Conservation (phyloP, 176 grass and related monocot genomes). For the Bromus sterilis region DNA sequence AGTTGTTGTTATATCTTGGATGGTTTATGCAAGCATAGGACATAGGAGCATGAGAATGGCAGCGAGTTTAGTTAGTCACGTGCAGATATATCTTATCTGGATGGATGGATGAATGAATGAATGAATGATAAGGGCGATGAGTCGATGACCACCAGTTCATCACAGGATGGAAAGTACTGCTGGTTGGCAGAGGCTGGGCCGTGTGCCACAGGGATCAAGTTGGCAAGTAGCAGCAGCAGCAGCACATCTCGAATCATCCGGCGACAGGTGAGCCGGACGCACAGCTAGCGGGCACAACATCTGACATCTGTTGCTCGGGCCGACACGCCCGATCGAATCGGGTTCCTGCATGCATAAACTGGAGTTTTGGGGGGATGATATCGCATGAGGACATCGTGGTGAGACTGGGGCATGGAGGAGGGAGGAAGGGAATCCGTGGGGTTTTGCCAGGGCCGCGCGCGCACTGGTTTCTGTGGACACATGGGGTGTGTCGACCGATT, state of each 20-base stretch:
- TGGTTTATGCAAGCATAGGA: background rate
- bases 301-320: background rate
- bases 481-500: conserved; percentile 16
- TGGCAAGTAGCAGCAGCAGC: background rate
- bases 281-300: background rate
- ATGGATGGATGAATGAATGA: background rate
- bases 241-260: background rate
- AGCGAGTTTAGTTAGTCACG: too few species aligned
- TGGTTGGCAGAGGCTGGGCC: background rate
- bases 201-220: background rate
- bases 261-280: background rate
- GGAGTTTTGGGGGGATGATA: too few species aligned
- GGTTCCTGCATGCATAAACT: background rate
- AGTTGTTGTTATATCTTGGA: background rate
- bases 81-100: too few species aligned
- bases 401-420: background rate
- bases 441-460: background rate
- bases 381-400: background rate
- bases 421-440: background rate
- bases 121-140: background rate
- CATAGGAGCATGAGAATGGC: background rate
- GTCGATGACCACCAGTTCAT: too few species aligned
- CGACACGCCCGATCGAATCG: background rate
- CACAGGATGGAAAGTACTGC: too few species aligned
- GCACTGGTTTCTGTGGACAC: background rate